Conservation (phyloP, 768 basidiomycete species). For the Mycena crocata region DNA sequence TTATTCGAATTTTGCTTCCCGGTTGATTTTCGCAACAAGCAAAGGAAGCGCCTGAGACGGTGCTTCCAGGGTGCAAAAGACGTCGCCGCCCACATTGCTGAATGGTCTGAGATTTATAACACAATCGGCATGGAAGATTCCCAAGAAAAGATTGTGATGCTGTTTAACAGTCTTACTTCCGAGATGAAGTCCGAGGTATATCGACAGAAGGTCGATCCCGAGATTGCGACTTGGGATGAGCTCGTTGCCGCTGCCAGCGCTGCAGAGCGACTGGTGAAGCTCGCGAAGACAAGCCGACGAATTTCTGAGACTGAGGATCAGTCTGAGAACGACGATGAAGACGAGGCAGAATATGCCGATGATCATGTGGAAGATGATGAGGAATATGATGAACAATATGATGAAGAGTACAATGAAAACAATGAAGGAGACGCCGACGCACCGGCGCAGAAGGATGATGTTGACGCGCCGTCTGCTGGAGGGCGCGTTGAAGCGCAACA, state of each 20-base stretch:
- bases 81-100: too few species aligned
- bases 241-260: too few species aligned
- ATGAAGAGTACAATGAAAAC: neutral
- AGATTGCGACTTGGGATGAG: too few species aligned
- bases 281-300: neutral
- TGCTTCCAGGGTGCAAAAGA: too few species aligned
- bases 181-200: neutral
- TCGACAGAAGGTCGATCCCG: neutral
- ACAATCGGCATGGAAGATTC: neutral
- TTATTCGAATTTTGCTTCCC: too few species aligned
- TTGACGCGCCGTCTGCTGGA: neutral
- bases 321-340: neutral
- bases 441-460: neutral
- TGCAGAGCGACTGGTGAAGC: too few species aligned
- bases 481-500: neutral
- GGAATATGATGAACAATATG: neutral
- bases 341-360: neutral
- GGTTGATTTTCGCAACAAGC: neutral
- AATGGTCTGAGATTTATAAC: too few species aligned
- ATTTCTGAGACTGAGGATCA: conserved; percentile 2
- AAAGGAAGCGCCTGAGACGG: too few species aligned
- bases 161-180: neutral
- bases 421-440: neutral
- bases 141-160: conserved; percentile 3
- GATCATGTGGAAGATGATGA: neutral